phyloP scores from a whole-genome alignment of 208 protist species.

The Trichomonas gallinae region DNA sequence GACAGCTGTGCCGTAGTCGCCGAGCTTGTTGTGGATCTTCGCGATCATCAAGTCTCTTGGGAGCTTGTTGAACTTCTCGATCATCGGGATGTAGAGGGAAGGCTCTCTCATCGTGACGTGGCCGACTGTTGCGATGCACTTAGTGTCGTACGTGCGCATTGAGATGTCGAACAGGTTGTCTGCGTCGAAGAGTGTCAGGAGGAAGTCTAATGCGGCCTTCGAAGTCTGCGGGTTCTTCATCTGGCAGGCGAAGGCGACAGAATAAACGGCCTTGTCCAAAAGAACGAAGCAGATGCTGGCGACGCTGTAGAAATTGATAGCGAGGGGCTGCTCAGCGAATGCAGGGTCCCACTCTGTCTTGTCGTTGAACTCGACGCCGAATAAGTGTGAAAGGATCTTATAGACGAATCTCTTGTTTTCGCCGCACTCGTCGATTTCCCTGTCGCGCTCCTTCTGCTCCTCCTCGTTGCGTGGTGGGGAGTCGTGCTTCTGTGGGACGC shows the following conservation, averaged over 20 bases:
- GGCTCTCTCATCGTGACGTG: not conserved
- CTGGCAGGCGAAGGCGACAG: not conserved
- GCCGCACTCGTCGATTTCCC: not conserved
- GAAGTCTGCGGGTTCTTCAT: not conserved
- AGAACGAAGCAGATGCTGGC: not conserved
- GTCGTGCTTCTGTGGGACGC: not conserved
- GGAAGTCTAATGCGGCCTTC: not conserved
- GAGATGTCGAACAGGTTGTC: not conserved
- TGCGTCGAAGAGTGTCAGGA: not conserved
- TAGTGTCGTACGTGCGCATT: not conserved
- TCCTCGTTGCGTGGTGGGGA: not conserved
- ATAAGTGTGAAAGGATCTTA: not conserved
- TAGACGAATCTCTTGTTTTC: not conserved
- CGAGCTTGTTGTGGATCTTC: not conserved
- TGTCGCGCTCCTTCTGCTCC: not conserved
- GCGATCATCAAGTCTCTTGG: not conserved
- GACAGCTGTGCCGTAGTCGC: not conserved
- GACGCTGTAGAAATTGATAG: not conserved
- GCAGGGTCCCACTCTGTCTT: not conserved
- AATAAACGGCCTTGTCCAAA: not conserved
- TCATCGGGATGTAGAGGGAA: not conserved
- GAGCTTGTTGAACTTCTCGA: not conserved
- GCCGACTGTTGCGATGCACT: not conserved
- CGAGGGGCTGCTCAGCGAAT: not conserved
- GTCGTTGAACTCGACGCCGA: not conserved